phyloP scores from a whole-genome alignment of 306 rosid species.

The Alnus glutinosa region DNA sequence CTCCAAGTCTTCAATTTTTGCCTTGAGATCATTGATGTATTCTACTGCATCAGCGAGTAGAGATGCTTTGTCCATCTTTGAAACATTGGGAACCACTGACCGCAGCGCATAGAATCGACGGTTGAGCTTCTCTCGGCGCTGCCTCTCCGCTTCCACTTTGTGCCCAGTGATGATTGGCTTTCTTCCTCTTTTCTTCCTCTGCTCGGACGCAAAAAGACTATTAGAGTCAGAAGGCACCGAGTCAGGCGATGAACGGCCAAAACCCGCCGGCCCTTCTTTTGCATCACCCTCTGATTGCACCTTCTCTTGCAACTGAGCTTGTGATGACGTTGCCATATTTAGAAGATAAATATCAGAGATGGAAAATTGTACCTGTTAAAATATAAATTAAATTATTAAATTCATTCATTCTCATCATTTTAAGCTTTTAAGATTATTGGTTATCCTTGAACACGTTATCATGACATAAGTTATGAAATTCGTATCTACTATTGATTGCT shows the following conservation, averaged over 20 bases:
- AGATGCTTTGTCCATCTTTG: conserved; percentile 79
- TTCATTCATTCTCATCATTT: no score
- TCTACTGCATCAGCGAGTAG: conserved; percentile 53
- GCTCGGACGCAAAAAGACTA: no score
- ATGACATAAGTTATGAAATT: no score
- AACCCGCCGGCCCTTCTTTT: no score
- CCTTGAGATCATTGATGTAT: conserved; percentile 58
- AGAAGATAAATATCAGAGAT: background rate
- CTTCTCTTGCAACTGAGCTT: background rate
- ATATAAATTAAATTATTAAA: no score
- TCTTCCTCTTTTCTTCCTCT: conserved; percentile 16
- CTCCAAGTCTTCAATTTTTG: conserved; percentile 33
- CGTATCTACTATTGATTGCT: no score
- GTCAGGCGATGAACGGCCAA: no score
- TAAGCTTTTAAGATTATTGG: no score
- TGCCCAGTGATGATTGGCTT: conserved; percentile 1
- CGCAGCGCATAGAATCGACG: conserved; percentile 67
- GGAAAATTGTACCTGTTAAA: background rate
- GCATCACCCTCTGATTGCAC: background rate
- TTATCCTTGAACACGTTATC: no score
- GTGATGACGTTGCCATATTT: background rate
- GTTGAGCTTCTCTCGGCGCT: conserved; percentile 52
- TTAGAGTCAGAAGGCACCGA: no score
- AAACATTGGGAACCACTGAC: conserved; percentile 64
- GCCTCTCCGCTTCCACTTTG: conserved; percentile 72